Evolutionary conservation across 176 grass and related monocot genomes (phyloP).

Genomic region (Secale cereale): DNA sequence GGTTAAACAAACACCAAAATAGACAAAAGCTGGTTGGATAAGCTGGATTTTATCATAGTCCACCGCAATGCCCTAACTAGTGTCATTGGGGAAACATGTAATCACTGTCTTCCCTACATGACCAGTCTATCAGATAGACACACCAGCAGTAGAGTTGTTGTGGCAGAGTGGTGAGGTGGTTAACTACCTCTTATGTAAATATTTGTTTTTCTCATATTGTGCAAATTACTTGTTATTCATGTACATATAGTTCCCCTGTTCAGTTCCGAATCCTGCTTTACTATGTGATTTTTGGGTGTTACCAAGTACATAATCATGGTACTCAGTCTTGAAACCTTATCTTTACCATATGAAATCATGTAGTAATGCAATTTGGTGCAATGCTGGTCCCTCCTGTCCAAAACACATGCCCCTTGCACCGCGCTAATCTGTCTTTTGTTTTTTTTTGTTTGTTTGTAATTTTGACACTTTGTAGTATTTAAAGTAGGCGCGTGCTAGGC

Average conservation of each 20-base stretch:
- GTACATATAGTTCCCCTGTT: neutral
- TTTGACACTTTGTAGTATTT: neutral
- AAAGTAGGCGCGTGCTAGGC: no score
- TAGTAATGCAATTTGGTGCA: neutral
- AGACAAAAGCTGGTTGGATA: neutral
- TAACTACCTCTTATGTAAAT: neutral
- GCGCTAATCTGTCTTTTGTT: neutral
- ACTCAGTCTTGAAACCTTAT: neutral
- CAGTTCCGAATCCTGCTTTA: neutral
- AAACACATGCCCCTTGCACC: neutral
- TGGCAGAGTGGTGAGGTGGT: neutral
- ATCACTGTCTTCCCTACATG: neutral
- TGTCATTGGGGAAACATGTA: slow-evolving; percentile 1
- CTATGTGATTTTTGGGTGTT: neutral
- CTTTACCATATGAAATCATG: neutral
- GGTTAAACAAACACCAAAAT: neutral
- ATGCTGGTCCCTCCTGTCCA: neutral
- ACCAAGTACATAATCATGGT: neutral
- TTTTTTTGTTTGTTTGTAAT: neutral
- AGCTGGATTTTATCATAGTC: neutral
- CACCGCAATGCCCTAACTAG: neutral
- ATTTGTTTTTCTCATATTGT: neutral
- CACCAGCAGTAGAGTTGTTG: neutral
- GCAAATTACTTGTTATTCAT: neutral
- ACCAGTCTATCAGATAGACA: neutral